A percentile compares a stretch with the other conserved stretches of the same genome.
These are phyloP conservation scores for Ogataea philodendri DNA, from an alignment of 805 yeast genomes.

Conservation along the genomic window DNA sequence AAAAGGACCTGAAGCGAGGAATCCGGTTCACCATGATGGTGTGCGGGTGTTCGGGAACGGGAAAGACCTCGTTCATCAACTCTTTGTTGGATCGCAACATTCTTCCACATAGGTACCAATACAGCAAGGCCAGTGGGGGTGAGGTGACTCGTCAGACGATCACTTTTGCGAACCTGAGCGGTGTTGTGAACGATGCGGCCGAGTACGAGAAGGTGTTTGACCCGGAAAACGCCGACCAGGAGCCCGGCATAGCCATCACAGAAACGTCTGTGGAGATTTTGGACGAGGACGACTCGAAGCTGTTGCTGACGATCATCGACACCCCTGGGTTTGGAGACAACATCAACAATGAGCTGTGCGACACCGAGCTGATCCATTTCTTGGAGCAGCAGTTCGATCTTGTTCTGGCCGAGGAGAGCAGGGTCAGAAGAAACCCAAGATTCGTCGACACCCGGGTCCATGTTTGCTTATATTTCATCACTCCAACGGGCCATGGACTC, in stretches of 20 bases:
- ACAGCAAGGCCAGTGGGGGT: slow-evolving; percentile 28
- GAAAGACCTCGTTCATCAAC: slow-evolving; percentile 74
- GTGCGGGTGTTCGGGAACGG: slow-evolving; percentile 73
- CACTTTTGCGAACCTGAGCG: slow-evolving; percentile 59
- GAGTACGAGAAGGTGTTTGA: slow-evolving; percentile 60
- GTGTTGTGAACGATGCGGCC: slow-evolving; percentile 52
- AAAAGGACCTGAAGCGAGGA: slow-evolving; percentile 70
- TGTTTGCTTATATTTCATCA: slow-evolving; percentile 66
- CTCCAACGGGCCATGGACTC: slow-evolving; percentile 76
- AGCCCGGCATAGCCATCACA: slow-evolving; percentile 75
- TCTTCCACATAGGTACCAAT: slow-evolving; percentile 57
- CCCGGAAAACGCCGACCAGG: slow-evolving; percentile 56
- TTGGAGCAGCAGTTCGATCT: slow-evolving; percentile 75
- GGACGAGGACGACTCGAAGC: slow-evolving; percentile 58
- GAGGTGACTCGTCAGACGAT: slow-evolving; percentile 44
- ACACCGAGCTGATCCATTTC: slow-evolving; percentile 60
- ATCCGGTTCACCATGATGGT: slow-evolving; percentile 71
- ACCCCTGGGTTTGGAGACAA: slow-evolving; percentile 65
- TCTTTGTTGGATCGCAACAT: slow-evolving; percentile 61
- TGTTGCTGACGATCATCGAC: slow-evolving; percentile 54
- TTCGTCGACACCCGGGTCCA: slow-evolving; percentile 78
- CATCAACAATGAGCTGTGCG: slow-evolving; percentile 59
- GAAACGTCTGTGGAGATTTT: slow-evolving; percentile 59
- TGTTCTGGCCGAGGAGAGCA: slow-evolving; percentile 81
- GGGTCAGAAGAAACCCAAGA: slow-evolving; percentile 82